A percentile compares a stretch with the other conserved stretches of the same genome.
Conservation (phyloP, 2,329 filamentous ascomycete species). For the Claviceps capensis region DNA sequence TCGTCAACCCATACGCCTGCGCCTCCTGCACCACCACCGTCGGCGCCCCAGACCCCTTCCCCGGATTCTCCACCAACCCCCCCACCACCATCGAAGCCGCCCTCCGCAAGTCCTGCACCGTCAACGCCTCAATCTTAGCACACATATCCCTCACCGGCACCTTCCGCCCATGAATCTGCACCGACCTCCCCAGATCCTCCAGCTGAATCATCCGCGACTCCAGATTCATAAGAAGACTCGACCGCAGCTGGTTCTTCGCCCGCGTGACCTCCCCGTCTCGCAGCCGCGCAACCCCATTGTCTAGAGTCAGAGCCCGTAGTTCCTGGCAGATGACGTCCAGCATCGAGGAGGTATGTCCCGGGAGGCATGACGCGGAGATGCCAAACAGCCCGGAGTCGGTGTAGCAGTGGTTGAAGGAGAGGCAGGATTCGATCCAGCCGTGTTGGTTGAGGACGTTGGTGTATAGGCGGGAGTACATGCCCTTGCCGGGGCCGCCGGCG, state of each 20-base stretch:
- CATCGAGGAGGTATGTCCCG: conserved; percentile 66
- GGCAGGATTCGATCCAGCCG: conserved; percentile 91
- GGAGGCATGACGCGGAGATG: conserved; percentile 76
- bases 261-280: conserved; percentile 68
- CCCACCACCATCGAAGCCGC: conserved; percentile 70
- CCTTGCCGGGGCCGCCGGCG: conserved; percentile 90
- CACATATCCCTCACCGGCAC: conserved; percentile 92
- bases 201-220: conserved; percentile 96
- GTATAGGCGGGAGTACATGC: conserved; percentile 97
- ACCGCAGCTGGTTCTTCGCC: conserved; percentile 93
- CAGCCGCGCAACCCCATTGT: conserved; percentile 60
- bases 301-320: conserved; percentile 62
- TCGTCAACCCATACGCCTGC: conserved; percentile 54
- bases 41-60: conserved; percentile 70
- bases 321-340: conserved; percentile 92
- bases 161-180: conserved; percentile 92
- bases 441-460: conserved; percentile 97
- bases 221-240: conserved; percentile 87
- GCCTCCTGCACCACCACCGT: conserved; percentile 94
- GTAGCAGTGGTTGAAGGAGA: conserved; percentile 96
- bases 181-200: conserved; percentile 85
- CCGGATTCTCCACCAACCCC: conserved; percentile 61
- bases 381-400: conserved; percentile 92
- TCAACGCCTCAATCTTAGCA: conserved; percentile 66
- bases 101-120: conserved; percentile 63